Conservation (phyloP, 768 basidiomycete genomes). For the Piloderma croceum region DNA sequence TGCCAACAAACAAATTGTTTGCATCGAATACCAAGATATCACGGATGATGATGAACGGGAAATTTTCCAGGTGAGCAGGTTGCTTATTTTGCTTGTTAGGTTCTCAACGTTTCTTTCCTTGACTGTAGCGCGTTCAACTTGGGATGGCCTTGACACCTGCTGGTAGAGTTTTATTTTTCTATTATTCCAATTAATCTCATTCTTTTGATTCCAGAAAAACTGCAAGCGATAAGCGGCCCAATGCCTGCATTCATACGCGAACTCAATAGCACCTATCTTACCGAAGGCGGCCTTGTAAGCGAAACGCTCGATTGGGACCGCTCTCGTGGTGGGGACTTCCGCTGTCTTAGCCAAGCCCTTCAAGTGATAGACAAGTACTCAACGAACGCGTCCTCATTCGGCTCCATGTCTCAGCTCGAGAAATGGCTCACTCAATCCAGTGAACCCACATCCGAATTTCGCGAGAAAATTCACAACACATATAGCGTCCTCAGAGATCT, state of each 20-base stretch:
- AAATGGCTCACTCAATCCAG: slow-evolving; percentile 42
- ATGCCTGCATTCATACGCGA: slow-evolving; percentile 56
- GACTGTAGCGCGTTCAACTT: slow-evolving; percentile 67
- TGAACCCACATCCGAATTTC: slow-evolving; percentile 26
- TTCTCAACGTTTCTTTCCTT: neutral
- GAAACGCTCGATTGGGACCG: slow-evolving; percentile 46
- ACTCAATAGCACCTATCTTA: slow-evolving; percentile 43
- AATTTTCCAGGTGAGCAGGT: slow-evolving; percentile 58
- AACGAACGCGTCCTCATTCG: slow-evolving; percentile 20
- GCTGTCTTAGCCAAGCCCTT: slow-evolving; percentile 50
- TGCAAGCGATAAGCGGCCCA: slow-evolving; percentile 58
- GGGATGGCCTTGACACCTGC: slow-evolving; percentile 74
- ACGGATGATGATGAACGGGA: slow-evolving; percentile 55
- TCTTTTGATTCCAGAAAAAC: slow-evolving; percentile 42
- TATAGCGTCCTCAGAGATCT: slow-evolving; percentile 46
- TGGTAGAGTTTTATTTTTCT: slow-evolving; percentile 30
- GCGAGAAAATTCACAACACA: slow-evolving; percentile 32
- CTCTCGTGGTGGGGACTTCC: slow-evolving; percentile 49
- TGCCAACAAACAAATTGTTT: slow-evolving; percentile 70
- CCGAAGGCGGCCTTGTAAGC: slow-evolving; percentile 31
- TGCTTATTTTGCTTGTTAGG: neutral
- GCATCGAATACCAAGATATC: slow-evolving; percentile 69
- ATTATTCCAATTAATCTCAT: neutral
- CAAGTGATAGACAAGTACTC: slow-evolving; percentile 44
- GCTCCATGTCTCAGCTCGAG: slow-evolving; percentile 36